Evolutionary conservation across 441 rosid species (phyloP), one percentile per base, ranked within the genome.

Genomic region (Raphanus hybrid): DNA sequence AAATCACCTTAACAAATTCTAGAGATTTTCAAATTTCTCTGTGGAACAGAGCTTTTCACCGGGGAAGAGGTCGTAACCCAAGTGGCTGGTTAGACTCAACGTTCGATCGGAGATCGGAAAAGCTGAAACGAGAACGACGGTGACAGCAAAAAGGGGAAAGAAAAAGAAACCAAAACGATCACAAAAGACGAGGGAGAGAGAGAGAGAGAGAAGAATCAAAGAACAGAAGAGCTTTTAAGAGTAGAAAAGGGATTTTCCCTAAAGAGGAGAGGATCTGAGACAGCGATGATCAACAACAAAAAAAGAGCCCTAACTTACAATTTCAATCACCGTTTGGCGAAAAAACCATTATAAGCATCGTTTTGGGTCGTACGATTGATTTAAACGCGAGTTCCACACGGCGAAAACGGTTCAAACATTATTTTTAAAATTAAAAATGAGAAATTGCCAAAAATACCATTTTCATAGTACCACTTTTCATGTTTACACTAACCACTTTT

Each of bases 371-470:
- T 65, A 84, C 78, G 67, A 71, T 23, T 69, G 20, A 18, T 18
- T 18, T 18, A 81, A 74, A 88, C 91, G 93, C 93, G 93, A 89
- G 86, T 48, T 75, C 69, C 63, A 89, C 94, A 87, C 91, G 92
- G 91, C 20, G 20, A 77, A 69, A 84, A 86, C 89, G 82, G 92
- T 86, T 85, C 61, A 83, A 80, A 67, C 10, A 0, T 15, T 2
- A 0, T n/a, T 11, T 12, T 60, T 20, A 6, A 75, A 61, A 55
- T 14, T 23, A 66, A 52, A 2, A 16, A 16, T 16, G 23, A 20
- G 2, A 20, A 20, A 20, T 20, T 20, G 23, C 2, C 23, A 20
- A 20, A 20, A 20, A 20, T 20, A 20, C 2, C 23, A 20, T 20
- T 20, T 20, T 20, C 23, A 20, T 20, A 20, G 23, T 20, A 20